These are phyloP conservation scores for Ganoderma lingzhi DNA, from an alignment of 1,284 basidiomycete genomes.

Conservation along the genomic window DNA sequence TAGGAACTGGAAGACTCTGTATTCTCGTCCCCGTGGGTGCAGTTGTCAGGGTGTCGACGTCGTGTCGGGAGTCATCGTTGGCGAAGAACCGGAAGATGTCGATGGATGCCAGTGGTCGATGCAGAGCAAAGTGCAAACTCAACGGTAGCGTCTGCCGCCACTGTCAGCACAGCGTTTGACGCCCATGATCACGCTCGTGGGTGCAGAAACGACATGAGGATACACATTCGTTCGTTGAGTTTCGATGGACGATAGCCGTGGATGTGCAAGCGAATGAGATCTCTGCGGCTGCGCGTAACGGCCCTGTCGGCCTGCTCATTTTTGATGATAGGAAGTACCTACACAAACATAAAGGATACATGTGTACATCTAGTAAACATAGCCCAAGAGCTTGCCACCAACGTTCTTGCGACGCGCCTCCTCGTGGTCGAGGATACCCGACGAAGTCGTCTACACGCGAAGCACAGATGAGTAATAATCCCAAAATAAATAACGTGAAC, in stretches of 20 bases:
- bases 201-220: neutral
- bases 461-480: constrained; percentile 7
- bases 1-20: neutral
- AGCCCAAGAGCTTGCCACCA: constrained; percentile 90
- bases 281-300: constrained; percentile 12
- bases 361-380: constrained; percentile 71
- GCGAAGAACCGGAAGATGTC: neutral
- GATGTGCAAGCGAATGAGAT: neutral
- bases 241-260: neutral
- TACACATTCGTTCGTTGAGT: neutral
- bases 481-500: neutral
- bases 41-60: neutral
- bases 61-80: neutral
- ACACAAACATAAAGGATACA: constrained; percentile 30
- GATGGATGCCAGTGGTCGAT: neutral
- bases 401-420: constrained; percentile 99
- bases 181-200: neutral
- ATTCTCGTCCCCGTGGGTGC: neutral
- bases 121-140: neutral
- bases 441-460: constrained; percentile 88
- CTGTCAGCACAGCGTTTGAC: neutral
- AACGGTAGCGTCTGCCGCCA: too few relatives aligned
- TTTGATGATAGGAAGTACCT: constrained; percentile 29
- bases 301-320: constrained; percentile 28
- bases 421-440: constrained; percentile 99